phyloP scores from a whole-genome alignment of 305 asterid species.

The Petunia hybrid region DNA sequence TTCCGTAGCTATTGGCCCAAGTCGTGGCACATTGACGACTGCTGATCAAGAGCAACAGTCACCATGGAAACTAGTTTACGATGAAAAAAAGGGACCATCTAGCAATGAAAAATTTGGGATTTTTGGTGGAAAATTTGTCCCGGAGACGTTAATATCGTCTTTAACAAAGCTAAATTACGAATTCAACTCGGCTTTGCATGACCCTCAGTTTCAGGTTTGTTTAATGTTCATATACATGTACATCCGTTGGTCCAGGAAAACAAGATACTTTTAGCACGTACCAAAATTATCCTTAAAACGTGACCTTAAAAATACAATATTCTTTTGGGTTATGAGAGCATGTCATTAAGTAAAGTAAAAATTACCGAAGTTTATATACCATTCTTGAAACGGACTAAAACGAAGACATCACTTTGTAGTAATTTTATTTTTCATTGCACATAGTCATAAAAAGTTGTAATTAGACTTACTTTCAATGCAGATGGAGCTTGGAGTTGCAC shows the following conservation, averaged over 20 bases:
- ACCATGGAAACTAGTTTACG: conserved; percentile 29
- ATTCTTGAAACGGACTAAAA: no score
- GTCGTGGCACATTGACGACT: no score
- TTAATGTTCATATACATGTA: neutral
- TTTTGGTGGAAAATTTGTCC: conserved; percentile 80
- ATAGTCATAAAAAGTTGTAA: neutral
- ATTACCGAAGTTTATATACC: no score
- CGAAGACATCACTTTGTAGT: no score
- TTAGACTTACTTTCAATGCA: conserved; percentile 29
- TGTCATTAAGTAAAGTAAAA: no score
- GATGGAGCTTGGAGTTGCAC: conserved; percentile 59
- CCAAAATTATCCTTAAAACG: neutral
- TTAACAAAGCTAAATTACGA: conserved; percentile 65
- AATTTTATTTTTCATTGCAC: neutral
- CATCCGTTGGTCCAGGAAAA: no score
- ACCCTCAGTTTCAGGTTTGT: conserved; percentile 67
- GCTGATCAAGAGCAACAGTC: no score
- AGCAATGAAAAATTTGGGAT: conserved; percentile 64
- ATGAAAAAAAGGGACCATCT: conserved; percentile 29
- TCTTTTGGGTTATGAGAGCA: neutral
- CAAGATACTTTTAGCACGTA: no score
- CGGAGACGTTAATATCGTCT: conserved; percentile 65
- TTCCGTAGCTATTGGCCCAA: no score
- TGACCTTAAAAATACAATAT: neutral
- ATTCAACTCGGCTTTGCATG: conserved; percentile 55